A percentile compares a stretch with the other conserved stretches of the same genome.
These are phyloP conservation scores for Angomonas deanei DNA, from an alignment of 208 protist species.

Conservation along the genomic window DNA sequence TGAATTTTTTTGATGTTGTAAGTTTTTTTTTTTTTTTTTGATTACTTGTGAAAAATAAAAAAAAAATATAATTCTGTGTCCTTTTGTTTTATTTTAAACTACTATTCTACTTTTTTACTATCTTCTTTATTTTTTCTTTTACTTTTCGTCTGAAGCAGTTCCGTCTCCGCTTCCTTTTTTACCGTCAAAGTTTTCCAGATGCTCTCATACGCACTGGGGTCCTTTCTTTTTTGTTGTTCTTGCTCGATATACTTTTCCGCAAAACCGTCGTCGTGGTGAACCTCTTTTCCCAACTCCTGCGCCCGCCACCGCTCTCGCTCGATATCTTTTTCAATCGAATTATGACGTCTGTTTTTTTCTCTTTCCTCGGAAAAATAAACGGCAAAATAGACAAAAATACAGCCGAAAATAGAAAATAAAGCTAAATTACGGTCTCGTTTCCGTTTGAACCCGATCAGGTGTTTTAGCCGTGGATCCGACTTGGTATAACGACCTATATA, in stretches of 20 bases:
- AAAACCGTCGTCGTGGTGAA: slow-evolving; percentile 52
- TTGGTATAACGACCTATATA: slow-evolving; percentile 46
- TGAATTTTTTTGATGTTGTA: not conserved
- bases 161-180: too few relatives aligned
- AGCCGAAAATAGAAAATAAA: slow-evolving; percentile 21
- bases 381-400: slow-evolving; percentile 33
- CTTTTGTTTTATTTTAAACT: not conserved
- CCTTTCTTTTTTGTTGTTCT: not conserved
- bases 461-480: slow-evolving; percentile 20
- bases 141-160: not conserved
- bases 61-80: slow-evolving; percentile 1
- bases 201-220: not conserved
- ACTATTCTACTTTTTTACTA: not conserved
- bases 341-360: slow-evolving; percentile 41
- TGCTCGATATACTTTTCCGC: slow-evolving; percentile 33
- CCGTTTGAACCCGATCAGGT: slow-evolving; percentile 47
- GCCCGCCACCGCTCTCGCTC: slow-evolving; percentile 74
- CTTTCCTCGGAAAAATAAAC: slow-evolving; percentile 61
- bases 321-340: slow-evolving; percentile 76
- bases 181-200: too few relatives aligned
- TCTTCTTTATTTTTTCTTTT: not conserved
- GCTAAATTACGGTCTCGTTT: slow-evolving; percentile 39
- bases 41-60: not conserved
- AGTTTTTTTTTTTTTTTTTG: slow-evolving; percentile 4
- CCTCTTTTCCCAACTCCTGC: slow-evolving; percentile 40